phyloP scores from a whole-genome alignment of 257 asterid genomes.

The Cynanchum wilfordii region DNA sequence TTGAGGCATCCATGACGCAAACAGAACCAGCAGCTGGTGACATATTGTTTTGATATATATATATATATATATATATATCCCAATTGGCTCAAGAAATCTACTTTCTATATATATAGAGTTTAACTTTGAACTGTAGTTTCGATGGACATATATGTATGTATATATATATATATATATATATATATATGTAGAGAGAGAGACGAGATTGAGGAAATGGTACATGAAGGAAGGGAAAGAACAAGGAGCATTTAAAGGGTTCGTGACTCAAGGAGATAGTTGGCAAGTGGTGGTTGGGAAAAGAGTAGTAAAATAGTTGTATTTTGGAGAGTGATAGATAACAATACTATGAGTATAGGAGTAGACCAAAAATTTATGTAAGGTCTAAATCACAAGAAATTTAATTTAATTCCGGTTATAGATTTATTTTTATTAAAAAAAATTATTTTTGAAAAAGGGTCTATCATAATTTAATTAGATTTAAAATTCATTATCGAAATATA shows the following conservation, averaged over 20 bases:
- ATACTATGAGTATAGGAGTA: no score
- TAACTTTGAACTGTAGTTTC: background rate
- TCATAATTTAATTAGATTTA: no score
- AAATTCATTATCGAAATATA: no score
- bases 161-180: no score
- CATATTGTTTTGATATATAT: slow-evolving; percentile 6
- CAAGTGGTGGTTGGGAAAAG: slow-evolving; percentile 14
- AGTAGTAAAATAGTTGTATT: background rate
- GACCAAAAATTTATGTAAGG: no score
- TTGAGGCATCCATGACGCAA: slow-evolving; percentile 93
- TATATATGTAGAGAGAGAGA: background rate
- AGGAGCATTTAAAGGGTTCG: slow-evolving; percentile 9
- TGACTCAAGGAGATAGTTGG: slow-evolving; percentile 13
- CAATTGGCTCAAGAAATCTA: no score
- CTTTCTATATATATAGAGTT: no score
- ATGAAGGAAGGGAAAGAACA: background rate
- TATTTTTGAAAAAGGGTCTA: no score
- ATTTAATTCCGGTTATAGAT: no score
- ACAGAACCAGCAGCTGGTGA: slow-evolving; percentile 28
- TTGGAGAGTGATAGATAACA: background rate
- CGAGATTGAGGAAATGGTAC: background rate
- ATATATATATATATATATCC: no score
- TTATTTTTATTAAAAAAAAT: no score
- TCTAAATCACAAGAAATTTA: no score
- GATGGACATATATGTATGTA: background rate